Evolutionary conservation across 2,329 filamentous ascomycete species (phyloP), one percentile per base, ranked within the genome.

Genomic region (Aspergillus pseudoterreus): DNA sequence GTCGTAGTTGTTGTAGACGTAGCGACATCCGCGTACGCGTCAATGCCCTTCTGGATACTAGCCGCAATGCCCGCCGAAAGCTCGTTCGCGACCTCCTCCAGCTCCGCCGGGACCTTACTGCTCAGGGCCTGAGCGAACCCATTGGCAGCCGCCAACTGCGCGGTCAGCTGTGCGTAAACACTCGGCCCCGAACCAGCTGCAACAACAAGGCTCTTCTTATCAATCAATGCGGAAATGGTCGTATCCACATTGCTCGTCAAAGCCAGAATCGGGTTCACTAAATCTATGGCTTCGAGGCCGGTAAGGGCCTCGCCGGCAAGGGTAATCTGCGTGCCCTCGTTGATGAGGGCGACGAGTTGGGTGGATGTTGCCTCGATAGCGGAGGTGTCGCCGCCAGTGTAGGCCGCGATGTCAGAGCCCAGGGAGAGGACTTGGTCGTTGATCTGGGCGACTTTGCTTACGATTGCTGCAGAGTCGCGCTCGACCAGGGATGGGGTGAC

Each of bases 21-120:
- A 6, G 38, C 14, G 30, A 38, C 38, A 43, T 49, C 46, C 15
- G 36, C 38, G 42, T 49, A 49, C 6, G 52, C 52, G 49, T 63
- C 56, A 41, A 68, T 54, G 45, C 66, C 66, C 43, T 57, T 58
- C 56, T 67, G 57, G 46, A 69, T 64, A 27, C 60, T 58, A 15
- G 54, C 49, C 43, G 58, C 54, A 47, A 69, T 62, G 43, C 60
- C 63, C 19, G 53, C 45, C 10, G 60, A 42, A 21, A 68, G 61
- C 1, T 54, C 8, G 6, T 41, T 12, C 6, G 66, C 63, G 39
- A 65, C 48, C 9, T 53, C 45, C 9, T 54, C 11, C n/a, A 66
- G 51, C 39, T 42, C 39, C 39, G 39, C 4, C 19, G 64, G 64
- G n/a, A 65, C 61, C 62, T 67, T 67, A 51, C 42, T 38, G 24